Conservation (phyloP, 768 basidiomycete species). For the Pleurotus salmoneostramineus region DNA sequence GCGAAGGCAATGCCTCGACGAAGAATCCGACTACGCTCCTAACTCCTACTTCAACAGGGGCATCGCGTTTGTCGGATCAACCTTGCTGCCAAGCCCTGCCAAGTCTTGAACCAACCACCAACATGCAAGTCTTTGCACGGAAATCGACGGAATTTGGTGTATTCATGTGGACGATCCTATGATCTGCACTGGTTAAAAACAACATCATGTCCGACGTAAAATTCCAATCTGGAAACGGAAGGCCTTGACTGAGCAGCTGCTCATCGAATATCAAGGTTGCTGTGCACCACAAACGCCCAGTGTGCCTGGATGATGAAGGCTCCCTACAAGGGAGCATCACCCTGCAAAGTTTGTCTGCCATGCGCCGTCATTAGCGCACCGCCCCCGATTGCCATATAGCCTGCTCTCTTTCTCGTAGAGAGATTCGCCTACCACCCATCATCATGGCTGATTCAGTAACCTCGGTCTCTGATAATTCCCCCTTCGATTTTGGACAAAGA, state of each 20-base stretch:
- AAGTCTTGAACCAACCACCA: too few species aligned
- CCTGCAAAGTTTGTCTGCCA: background rate
- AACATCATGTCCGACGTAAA: background rate
- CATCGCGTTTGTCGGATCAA: too few species aligned
- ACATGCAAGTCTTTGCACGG: too few species aligned
- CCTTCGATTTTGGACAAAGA: background rate
- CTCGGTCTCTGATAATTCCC: background rate
- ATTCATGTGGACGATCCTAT: too few species aligned
- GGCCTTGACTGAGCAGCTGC: background rate
- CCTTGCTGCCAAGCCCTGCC: too few species aligned
- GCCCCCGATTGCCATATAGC: background rate
- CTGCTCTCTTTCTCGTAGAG: background rate
- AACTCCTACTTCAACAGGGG: too few species aligned
- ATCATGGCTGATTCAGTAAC: background rate
- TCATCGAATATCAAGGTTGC: background rate
- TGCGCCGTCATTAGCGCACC: background rate
- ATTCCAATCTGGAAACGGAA: background rate
- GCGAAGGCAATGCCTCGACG: too few species aligned
- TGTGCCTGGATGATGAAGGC: background rate
- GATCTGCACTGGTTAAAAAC: background rate
- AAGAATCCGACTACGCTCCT: too few species aligned
- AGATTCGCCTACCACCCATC: background rate
- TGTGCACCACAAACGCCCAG: background rate
- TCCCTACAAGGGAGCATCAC: background rate
- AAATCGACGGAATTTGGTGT: too few species aligned